A percentile compares a stretch with the other conserved stretches of the same genome.
phyloP scores from a whole-genome alignment of 176 grass and related monocot genomes.

The Olyra latifolia region DNA sequence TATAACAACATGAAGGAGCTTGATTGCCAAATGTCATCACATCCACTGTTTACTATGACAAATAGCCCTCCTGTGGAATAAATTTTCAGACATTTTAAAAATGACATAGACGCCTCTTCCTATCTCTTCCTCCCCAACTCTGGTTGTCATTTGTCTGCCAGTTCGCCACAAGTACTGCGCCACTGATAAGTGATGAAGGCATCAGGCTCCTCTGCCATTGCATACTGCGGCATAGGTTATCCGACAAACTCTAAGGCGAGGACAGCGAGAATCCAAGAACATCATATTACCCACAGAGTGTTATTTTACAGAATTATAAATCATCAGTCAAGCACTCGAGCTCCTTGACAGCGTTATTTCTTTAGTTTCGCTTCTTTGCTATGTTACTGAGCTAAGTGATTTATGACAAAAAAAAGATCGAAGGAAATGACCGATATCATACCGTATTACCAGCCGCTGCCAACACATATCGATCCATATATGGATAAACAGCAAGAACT shows the following conservation, averaged over 20 bases:
- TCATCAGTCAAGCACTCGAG: neutral
- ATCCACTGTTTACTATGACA: neutral
- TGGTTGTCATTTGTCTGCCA: neutral
- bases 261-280: constrained; percentile 22
- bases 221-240: neutral
- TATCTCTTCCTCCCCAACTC: neutral
- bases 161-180: neutral
- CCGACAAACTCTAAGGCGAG: neutral
- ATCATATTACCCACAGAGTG: constrained; percentile 1
- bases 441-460: constrained; percentile 94
- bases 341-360: constrained; percentile 11
- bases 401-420: constrained; percentile 21
- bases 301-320: constrained; percentile 16
- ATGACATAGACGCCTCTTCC: neutral
- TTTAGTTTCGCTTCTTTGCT: constrained; percentile 2
- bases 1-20: constrained; percentile 17
- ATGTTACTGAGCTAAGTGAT: neutral
- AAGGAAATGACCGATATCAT: constrained; percentile 42
- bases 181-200: neutral
- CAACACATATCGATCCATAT: constrained; percentile 85
- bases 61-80: constrained; percentile 10
- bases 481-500: constrained; percentile 84
- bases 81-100: neutral
- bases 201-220: neutral
- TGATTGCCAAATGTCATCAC: constrained; percentile 1